Evolutionary conservation across 2,329 filamentous ascomycete species (phyloP).

Genomic region (Colletotrichum siamense): DNA sequence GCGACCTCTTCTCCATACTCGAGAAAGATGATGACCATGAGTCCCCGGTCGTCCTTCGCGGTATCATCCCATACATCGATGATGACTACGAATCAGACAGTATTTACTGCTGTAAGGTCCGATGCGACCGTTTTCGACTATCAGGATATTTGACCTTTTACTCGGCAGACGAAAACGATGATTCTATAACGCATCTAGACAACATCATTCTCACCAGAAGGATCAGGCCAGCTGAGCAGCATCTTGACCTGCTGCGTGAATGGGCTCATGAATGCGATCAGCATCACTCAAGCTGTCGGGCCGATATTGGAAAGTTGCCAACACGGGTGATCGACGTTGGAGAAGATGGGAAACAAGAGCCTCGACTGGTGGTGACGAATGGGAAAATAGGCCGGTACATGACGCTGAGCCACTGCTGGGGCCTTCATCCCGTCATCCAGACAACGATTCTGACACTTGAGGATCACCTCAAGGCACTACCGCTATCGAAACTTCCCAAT

Average conservation of each 20-base stretch:
- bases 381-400: neutral
- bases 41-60: neutral
- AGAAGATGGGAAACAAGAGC: neutral
- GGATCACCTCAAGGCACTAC: neutral
- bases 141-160: neutral
- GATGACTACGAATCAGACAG: neutral
- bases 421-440: neutral
- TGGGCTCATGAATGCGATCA: neutral
- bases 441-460: neutral
- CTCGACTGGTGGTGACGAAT: neutral
- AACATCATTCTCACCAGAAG: neutral
- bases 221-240: neutral
- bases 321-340: neutral
- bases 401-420: neutral
- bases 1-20: rapidly evolving
- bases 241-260: neutral
- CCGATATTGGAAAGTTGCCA: neutral
- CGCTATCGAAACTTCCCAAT: neutral
- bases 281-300: neutral
- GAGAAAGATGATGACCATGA: rapidly evolving
- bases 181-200: neutral
- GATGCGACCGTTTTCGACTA: neutral
- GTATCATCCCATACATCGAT: neutral
- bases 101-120: neutral
- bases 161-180: neutral